Conservation (phyloP, 441 rosid species). For the Jatropha multifida region DNA sequence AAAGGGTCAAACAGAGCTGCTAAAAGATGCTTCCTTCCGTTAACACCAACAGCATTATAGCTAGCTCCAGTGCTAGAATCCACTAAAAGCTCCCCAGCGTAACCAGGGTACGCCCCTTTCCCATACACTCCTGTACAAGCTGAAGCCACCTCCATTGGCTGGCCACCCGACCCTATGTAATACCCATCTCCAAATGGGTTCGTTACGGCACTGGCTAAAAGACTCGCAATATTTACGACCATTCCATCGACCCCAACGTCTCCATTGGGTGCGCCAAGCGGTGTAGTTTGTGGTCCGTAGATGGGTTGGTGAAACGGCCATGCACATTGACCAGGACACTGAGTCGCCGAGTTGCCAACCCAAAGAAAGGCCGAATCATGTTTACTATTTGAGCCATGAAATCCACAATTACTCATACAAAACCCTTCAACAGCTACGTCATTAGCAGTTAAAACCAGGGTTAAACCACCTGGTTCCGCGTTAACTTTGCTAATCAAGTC, state of each 20-base stretch:
- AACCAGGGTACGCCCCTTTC: slow-evolving; percentile 38
- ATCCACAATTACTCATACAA: slow-evolving; percentile 41
- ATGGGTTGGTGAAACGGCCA: slow-evolving; percentile 46
- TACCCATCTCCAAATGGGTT: slow-evolving; percentile 42
- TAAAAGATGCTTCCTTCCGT: slow-evolving; percentile 34
- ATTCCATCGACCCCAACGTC: slow-evolving; percentile 42
- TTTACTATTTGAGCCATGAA: slow-evolving; percentile 26
- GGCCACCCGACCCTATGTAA: slow-evolving; percentile 20
- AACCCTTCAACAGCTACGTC: slow-evolving; percentile 42
- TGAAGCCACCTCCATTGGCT: slow-evolving; percentile 31
- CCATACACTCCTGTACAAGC: slow-evolving; percentile 38
- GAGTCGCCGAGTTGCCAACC: slow-evolving; percentile 38
- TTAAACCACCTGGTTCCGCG: slow-evolving; percentile 19
- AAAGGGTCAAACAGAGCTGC: slow-evolving; percentile 32
- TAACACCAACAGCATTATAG: slow-evolving; percentile 34
- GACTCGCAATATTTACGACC: slow-evolving; percentile 33
- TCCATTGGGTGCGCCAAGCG: slow-evolving; percentile 35
- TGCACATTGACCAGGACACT: slow-evolving; percentile 46
- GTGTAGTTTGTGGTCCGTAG: slow-evolving; percentile 37
- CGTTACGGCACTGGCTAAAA: slow-evolving; percentile 36
- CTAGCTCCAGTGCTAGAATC: slow-evolving; percentile 30
- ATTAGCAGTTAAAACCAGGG: slow-evolving; percentile 32
- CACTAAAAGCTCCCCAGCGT: slow-evolving; percentile 31
- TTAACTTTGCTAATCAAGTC: slow-evolving; percentile 20
- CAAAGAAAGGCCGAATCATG: slow-evolving; percentile 26